Percentiles rank a stretch among this genome's conserved stretches.
Evolutionary conservation across 257 asterid species (phyloP).

Genomic region (Parsonsia alboflavescens): DNA sequence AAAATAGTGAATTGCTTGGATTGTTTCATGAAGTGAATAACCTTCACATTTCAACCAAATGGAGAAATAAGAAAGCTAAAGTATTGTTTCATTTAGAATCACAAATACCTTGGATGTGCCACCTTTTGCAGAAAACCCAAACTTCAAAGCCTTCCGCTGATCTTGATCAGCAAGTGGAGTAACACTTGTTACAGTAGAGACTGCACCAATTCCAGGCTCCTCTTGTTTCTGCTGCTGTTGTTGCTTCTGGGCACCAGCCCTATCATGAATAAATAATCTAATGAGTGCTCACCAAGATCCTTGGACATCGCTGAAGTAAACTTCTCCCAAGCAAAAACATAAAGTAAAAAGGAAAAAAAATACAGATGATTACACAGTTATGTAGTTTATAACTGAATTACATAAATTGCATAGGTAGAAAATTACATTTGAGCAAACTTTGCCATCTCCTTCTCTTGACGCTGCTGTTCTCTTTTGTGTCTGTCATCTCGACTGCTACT

Average conservation of each 20-base stretch:
- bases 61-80: neutral
- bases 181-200: conserved; percentile 48
- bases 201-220: conserved; percentile 33
- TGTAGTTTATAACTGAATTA: neutral
- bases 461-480: conserved; percentile 91
- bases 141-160: conserved; percentile 79
- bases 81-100: neutral
- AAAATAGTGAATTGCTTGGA: neutral
- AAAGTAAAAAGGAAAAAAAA: neutral
- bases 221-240: conserved; percentile 61
- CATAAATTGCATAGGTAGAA: neutral
- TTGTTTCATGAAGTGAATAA: neutral
- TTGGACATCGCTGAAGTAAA: neutral
- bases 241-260: conserved; percentile 84
- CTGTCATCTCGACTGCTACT: conserved; percentile 94
- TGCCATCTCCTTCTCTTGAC: conserved; percentile 89
- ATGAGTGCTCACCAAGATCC: neutral
- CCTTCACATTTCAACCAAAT: neutral
- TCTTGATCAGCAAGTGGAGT: conserved; percentile 86
- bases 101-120: conserved; percentile 52
- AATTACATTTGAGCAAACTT: conserved; percentile 76
- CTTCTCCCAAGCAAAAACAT: neutral
- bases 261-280: conserved; percentile 20
- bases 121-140: conserved; percentile 83
- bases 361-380: neutral